Conservation (phyloP, 2,329 filamentous ascomycete genomes). For the Gremmenia infestans region DNA sequence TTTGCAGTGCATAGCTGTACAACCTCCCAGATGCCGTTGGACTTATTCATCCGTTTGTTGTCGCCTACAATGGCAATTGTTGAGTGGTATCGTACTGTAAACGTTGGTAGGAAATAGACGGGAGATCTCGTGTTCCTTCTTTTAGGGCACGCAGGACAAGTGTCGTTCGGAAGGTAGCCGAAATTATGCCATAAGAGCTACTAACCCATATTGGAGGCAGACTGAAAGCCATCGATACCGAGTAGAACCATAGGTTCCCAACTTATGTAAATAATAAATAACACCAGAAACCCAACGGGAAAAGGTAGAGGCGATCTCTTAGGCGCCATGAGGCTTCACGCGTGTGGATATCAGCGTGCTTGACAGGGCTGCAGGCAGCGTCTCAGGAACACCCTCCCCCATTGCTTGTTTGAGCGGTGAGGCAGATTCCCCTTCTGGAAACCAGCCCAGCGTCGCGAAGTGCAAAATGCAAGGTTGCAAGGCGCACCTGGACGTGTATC, state of each 20-base stretch:
- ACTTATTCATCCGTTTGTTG: background rate
- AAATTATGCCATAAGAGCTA: slow-evolving; percentile 27
- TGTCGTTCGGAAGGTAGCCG: slow-evolving; percentile 10
- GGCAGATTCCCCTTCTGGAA: slow-evolving; percentile 19
- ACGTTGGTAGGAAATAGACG: too few species aligned
- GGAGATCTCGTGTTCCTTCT: too few species aligned
- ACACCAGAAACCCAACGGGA: background rate
- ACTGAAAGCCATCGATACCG: background rate
- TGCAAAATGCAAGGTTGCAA: background rate
- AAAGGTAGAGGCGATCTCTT: background rate
- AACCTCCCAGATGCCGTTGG: too few species aligned
- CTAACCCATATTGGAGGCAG: background rate
- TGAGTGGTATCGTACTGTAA: too few species aligned
- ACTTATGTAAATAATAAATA: background rate
- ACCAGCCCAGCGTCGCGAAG: slow-evolving; percentile 18
- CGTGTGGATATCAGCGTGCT: slow-evolving; percentile 18
- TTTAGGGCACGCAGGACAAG: too few species aligned
- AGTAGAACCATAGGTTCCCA: background rate
- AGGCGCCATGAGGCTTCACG: slow-evolving; percentile 6
- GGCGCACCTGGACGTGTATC: slow-evolving; percentile 1
- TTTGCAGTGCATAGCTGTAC: background rate
- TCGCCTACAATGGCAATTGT: background rate
- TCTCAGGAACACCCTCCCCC: slow-evolving; percentile 15
- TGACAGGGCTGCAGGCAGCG: slow-evolving; percentile 13
- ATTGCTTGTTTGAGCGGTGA: slow-evolving; percentile 31